These are phyloP conservation scores for Marasmius fiardii DNA, from an alignment of 1,284 basidiomycete species.

Conservation along the genomic window DNA sequence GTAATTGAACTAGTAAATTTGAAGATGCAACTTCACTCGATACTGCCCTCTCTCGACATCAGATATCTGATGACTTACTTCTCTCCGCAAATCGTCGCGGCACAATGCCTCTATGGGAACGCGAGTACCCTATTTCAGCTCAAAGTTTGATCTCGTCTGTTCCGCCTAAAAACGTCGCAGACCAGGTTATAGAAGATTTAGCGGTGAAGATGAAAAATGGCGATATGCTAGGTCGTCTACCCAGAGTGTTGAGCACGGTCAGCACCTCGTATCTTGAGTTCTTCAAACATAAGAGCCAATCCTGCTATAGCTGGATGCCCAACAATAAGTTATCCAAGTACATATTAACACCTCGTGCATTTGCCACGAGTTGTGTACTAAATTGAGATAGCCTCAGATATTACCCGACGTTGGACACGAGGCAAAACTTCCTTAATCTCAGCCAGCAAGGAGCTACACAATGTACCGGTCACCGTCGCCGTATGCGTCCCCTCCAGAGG, in stretches of 20 bases:
- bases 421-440: slow-evolving; percentile 2
- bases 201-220: slow-evolving; percentile 93
- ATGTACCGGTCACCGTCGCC: slow-evolving; percentile 19
- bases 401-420: neutral
- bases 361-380: no score
- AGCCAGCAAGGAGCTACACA: slow-evolving; percentile 14
- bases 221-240: no score
- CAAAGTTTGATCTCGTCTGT: slow-evolving; percentile 4
- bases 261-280: slow-evolving; percentile 83
- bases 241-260: no score
- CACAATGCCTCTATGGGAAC: slow-evolving; percentile 90
- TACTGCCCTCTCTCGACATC: slow-evolving; percentile 80
- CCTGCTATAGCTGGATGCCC: no score
- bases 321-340: no score
- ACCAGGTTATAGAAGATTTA: slow-evolving; percentile 88
- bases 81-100: slow-evolving; percentile 88
- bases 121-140: slow-evolving; percentile 52
- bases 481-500: neutral
- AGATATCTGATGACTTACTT: slow-evolving; percentile 86
- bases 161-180: slow-evolving; percentile 91
- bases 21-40: slow-evolving; percentile 80
- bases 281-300: slow-evolving; percentile 78
- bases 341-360: no score
- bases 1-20: slow-evolving; percentile 6
- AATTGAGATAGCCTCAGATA: no score